Conservation (phyloP, 2,329 filamentous ascomycete genomes). For the Calonectria multiphialidica region DNA sequence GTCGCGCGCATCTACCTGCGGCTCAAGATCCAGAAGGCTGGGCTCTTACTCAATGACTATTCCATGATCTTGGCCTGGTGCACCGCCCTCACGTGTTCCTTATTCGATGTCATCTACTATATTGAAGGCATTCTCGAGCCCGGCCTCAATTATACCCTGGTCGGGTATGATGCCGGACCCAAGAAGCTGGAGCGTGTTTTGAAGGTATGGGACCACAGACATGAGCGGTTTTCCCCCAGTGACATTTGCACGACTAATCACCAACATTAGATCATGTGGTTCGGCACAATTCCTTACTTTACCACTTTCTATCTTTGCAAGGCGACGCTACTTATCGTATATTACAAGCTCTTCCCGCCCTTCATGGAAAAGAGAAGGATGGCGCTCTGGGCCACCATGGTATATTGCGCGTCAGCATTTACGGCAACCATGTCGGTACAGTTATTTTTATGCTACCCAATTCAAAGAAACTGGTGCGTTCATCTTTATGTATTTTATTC, state of each 20-base stretch:
- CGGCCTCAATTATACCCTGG: neutral
- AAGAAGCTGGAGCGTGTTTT: neutral
- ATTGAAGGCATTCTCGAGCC: neutral
- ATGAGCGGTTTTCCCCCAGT: neutral
- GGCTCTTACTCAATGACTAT: neutral
- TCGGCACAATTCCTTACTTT: neutral
- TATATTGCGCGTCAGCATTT: neutral
- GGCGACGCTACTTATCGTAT: neutral
- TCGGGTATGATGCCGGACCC: neutral
- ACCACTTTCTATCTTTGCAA: neutral
- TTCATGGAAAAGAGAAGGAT: neutral
- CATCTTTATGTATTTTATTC: too few species aligned
- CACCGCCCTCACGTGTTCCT: neutral
- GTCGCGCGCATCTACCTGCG: neutral
- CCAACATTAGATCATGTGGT: neutral
- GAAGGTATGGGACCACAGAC: neutral
- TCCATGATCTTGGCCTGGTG: neutral
- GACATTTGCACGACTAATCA: neutral
- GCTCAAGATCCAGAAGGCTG: neutral
- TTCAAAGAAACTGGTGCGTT: neutral
- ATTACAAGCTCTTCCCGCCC: neutral
- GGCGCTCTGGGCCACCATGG: neutral
- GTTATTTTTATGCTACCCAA: neutral
- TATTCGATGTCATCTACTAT: neutral
- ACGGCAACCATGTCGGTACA: neutral